phyloP scores from a whole-genome alignment of 495 filamentous ascomycete genomes.

The Lasiosphaeria hispida region DNA sequence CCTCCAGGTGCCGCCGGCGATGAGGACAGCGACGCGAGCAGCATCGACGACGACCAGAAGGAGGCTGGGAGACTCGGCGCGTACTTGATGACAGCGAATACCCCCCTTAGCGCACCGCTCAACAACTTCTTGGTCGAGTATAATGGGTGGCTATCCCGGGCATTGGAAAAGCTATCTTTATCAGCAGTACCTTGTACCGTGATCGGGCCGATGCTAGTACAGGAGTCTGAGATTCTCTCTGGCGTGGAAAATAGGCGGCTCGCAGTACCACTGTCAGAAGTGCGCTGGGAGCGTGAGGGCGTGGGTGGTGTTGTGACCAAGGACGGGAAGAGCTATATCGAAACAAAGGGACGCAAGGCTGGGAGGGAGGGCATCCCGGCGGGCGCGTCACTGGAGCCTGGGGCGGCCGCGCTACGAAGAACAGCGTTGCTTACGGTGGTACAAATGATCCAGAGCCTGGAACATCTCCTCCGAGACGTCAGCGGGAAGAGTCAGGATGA shows the following conservation, averaged over 20 bases:
- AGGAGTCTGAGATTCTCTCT: conserved; percentile 70
- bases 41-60: conserved; percentile 47
- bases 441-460: conserved; percentile 82
- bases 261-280: conserved; percentile 80
- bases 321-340: conserved; percentile 51
- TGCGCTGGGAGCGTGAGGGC: conserved; percentile 85
- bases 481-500: conserved; percentile 86
- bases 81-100: conserved; percentile 79
- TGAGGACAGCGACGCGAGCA: conserved; percentile 53
- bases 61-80: conserved; percentile 58
- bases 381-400: conserved; percentile 57
- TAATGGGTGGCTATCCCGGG: conserved; percentile 77
- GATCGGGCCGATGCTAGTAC: conserved; percentile 72
- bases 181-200: conserved; percentile 76
- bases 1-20: conserved; percentile 14
- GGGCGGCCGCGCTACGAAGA: conserved; percentile 70
- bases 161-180: conserved; percentile 68
- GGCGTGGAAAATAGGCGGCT: conserved; percentile 71
- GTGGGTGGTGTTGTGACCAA: conserved; percentile 54
- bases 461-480: conserved; percentile 76
- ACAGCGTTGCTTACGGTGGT: conserved; percentile 80
- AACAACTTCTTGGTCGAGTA: conserved; percentile 82
- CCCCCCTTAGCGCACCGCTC: conserved; percentile 70
- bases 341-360: conserved; percentile 30
- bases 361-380: conserved; percentile 14